Evolutionary conservation across 1,284 basidiomycete genomes (phyloP).

Genomic region (Cerrena zonata): DNA sequence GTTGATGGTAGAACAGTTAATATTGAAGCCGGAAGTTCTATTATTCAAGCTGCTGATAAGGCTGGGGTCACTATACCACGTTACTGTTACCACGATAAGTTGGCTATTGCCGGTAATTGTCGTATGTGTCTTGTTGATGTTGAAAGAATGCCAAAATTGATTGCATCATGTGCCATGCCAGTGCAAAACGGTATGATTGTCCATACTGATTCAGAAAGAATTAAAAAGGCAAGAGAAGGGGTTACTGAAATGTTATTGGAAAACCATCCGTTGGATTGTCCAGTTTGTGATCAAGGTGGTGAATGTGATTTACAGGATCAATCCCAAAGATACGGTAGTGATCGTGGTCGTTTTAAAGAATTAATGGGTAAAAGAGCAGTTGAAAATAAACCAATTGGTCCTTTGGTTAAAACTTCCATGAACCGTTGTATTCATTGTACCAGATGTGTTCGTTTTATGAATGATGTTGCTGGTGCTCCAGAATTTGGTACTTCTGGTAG

Average conservation of each 20-base stretch:
- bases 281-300: slow-evolving; percentile 95
- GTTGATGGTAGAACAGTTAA: too few relatives aligned
- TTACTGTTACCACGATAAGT: too few relatives aligned
- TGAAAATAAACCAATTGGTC: slow-evolving; percentile 97
- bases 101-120: too few relatives aligned
- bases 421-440: slow-evolving; percentile 99
- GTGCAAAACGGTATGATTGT: slow-evolving; percentile 96
- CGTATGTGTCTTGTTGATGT: slow-evolving; percentile 98
- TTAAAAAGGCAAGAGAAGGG: slow-evolving; percentile 94
- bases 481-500: slow-evolving; percentile 95
- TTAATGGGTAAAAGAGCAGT: slow-evolving; percentile 96
- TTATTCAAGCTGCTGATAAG: too few relatives aligned
- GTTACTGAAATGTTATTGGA: slow-evolving; percentile 98
- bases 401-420: slow-evolving; percentile 98
- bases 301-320: slow-evolving; percentile 99
- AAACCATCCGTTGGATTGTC: slow-evolving; percentile 97
- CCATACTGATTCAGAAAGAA: slow-evolving; percentile 90
- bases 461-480: slow-evolving; percentile 97
- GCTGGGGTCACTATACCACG: too few relatives aligned
- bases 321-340: slow-evolving; percentile 97
- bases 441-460: slow-evolving; percentile 96
- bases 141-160: slow-evolving; percentile 89
- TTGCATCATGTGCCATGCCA: slow-evolving; percentile 92
- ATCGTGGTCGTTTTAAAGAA: slow-evolving; percentile 97
- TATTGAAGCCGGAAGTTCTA: too few relatives aligned